Percentiles rank a stretch among this genome's conserved stretches.
Evolutionary conservation across 2,329 filamentous ascomycete genomes (phyloP).

Genomic region (Ophiocordyceps camponoti-saundersi): DNA sequence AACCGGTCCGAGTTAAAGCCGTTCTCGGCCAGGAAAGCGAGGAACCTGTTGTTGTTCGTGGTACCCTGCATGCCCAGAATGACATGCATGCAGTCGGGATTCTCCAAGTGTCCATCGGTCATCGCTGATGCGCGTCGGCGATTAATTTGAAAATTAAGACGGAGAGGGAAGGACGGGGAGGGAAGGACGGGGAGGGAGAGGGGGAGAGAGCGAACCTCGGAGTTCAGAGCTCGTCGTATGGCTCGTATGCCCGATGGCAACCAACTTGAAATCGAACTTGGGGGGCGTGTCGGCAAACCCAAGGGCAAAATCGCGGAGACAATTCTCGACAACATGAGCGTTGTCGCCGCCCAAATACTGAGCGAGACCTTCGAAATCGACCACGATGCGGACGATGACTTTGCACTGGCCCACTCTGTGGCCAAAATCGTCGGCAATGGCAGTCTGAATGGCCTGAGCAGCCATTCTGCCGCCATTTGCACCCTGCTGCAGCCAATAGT

Average conservation of each 20-base stretch:
- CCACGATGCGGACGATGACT: conserved; percentile 38
- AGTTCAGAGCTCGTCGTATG: conserved; percentile 44
- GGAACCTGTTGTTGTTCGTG: background rate
- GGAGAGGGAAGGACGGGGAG: background rate
- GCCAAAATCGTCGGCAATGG: conserved; percentile 28
- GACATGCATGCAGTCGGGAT: conserved; percentile 44
- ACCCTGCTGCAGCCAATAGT: conserved; percentile 34
- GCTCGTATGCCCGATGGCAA: conserved; percentile 39
- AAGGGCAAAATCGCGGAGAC: conserved; percentile 37
- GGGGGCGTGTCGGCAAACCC: conserved; percentile 43
- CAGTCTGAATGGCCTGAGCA: conserved; percentile 28
- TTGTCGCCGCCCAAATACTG: conserved; percentile 32
- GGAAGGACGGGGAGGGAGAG: background rate
- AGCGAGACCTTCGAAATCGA: conserved; percentile 33
- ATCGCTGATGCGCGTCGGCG: conserved; percentile 18
- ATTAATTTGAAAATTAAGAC: background rate
- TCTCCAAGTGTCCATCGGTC: conserved; percentile 38
- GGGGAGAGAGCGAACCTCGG: conserved; percentile 24
- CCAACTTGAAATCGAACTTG: conserved; percentile 48
- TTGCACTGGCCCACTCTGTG: conserved; percentile 28
- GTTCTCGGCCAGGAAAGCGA: background rate
- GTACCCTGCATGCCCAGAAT: conserved; percentile 30
- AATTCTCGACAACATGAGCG: conserved; percentile 22
- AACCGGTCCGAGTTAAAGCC: background rate
- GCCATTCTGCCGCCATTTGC: conserved; percentile 36